A percentile compares a stretch with the other conserved stretches of the same genome.
These are phyloP conservation scores for Aspergillus sp. DNA, from an alignment of 2,329 filamentous ascomycete genomes.

Conservation along the genomic window DNA sequence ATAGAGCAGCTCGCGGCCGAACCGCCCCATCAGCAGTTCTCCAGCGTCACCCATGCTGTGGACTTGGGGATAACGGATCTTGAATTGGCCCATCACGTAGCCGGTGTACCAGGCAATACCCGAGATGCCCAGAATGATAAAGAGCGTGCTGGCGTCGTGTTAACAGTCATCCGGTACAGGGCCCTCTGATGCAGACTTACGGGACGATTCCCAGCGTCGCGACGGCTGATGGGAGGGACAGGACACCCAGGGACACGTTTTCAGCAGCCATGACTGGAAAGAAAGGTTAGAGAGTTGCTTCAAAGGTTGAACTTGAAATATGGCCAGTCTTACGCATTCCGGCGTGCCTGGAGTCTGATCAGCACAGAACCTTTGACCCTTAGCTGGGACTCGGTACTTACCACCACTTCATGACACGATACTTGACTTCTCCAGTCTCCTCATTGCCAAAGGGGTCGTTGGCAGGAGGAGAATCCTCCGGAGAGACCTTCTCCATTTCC, in stretches of 20 bases:
- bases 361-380: not conserved
- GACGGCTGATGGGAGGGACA: slow-evolving; percentile 55
- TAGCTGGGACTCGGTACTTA: slow-evolving; percentile 10
- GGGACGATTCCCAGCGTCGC: slow-evolving; percentile 56
- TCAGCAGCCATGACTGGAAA: slow-evolving; percentile 56
- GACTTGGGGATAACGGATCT: slow-evolving; percentile 56
- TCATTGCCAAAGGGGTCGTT: slow-evolving; percentile 41
- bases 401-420: slow-evolving; percentile 50
- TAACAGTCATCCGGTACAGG: not conserved
- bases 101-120: slow-evolving; percentile 59
- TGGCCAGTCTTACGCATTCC: slow-evolving; percentile 33
- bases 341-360: slow-evolving; percentile 28
- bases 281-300: slow-evolving; percentile 6
- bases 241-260: slow-evolving; percentile 57
- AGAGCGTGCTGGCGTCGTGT: slow-evolving; percentile 40
- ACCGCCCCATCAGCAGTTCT: slow-evolving; percentile 59
- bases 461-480: slow-evolving; percentile 2
- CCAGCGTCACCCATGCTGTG: slow-evolving; percentile 69
- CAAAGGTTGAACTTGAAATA: not conserved
- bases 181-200: slow-evolving; percentile 32
- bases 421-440: slow-evolving; percentile 45
- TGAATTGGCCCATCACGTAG: slow-evolving; percentile 60
- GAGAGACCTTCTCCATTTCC: slow-evolving; percentile 8
- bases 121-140: slow-evolving; percentile 55
- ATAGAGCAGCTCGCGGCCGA: slow-evolving; percentile 63